A percentile compares a stretch with the other conserved stretches of the same genome.
phyloP scores from a whole-genome alignment of 2,329 filamentous ascomycete species.

The Xylariaceae sp. region DNA sequence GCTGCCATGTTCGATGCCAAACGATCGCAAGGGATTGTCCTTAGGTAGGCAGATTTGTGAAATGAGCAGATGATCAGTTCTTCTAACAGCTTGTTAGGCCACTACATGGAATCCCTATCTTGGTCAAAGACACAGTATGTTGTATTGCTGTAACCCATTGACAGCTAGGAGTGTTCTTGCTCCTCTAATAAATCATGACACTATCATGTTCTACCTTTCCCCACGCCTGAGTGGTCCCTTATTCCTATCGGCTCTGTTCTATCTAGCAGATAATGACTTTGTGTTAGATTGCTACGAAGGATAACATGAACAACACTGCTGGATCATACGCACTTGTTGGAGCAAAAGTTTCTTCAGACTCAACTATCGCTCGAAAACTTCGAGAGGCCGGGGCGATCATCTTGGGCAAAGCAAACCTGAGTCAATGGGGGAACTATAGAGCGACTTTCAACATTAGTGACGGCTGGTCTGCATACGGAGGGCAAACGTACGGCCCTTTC shows the following conservation, averaged over 20 bases:
- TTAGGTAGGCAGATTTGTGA: no score
- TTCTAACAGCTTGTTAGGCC: no score
- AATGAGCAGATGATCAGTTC: no score
- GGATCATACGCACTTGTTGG: conserved; percentile 62
- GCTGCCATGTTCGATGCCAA: conserved; percentile 33
- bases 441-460: conserved; percentile 49
- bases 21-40: conserved; percentile 16
- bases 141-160: no score
- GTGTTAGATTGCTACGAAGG: not conserved
- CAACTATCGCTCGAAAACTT: conserved; percentile 56
- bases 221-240: no score
- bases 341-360: conserved; percentile 52
- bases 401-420: conserved; percentile 62
- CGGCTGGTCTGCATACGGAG: conserved; percentile 63
- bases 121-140: conserved; percentile 68
- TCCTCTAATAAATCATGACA: no score
- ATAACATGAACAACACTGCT: conserved; percentile 49
- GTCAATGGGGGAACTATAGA: conserved; percentile 62
- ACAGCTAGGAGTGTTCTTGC: no score
- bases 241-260: no score
- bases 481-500: conserved; percentile 60
- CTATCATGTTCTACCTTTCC: no score
- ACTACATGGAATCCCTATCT: conserved; percentile 60
- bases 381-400: conserved; percentile 59
- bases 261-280: no score